These are phyloP conservation scores for Effrenium voratum DNA, from an alignment of 73 alveolate genomes.

Conservation along the genomic window DNA sequence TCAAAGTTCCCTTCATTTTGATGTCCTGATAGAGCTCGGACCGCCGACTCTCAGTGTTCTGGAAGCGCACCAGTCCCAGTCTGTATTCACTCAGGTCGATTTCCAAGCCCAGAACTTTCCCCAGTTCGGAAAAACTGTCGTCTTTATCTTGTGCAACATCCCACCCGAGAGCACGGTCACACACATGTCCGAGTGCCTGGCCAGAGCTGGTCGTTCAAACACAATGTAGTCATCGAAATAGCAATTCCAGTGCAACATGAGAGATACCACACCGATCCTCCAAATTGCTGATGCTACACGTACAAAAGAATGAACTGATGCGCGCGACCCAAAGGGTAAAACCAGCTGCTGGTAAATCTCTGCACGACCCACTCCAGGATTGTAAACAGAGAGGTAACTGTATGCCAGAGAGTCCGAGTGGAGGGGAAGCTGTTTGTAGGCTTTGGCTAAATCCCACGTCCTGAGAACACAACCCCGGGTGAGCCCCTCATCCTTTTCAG, in stretches of 20 bases:
- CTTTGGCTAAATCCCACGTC: not conserved
- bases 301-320: not conserved
- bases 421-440: not conserved
- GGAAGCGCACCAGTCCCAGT: not conserved
- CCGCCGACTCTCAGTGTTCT: not conserved
- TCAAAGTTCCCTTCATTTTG: not conserved
- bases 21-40: not conserved
- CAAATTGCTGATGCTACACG: not conserved
- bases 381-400: not conserved
- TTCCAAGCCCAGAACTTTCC: not conserved
- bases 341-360: not conserved
- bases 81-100: not conserved
- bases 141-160: not conserved
- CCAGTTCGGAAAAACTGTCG: not conserved
- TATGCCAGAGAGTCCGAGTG: not conserved
- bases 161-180: not conserved
- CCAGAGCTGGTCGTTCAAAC: not conserved
- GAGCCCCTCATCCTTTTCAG: too few relatives aligned
- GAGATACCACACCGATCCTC: not conserved
- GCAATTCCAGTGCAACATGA: not conserved
- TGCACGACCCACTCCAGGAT: not conserved
- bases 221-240: not conserved
- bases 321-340: not conserved
- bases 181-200: not conserved
- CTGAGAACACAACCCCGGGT: too few relatives aligned